Evolutionary conservation across 768 basidiomycete genomes (phyloP).

Genomic region (Tylopilus cervinicoccineus): DNA sequence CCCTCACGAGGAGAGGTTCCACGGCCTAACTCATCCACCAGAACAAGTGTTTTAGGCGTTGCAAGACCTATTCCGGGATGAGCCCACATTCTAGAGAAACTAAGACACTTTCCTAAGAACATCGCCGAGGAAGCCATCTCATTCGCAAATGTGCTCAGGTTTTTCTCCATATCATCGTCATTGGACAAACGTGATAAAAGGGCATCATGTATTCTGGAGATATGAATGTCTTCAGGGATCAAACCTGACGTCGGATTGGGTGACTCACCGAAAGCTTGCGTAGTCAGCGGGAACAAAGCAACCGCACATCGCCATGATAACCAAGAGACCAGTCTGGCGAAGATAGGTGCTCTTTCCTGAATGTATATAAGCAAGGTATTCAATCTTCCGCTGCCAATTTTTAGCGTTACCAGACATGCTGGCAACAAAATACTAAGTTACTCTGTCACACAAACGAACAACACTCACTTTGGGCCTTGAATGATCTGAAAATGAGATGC

Average conservation of each 20-base stretch:
- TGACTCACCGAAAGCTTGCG: slow-evolving; percentile 71
- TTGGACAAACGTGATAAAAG: slow-evolving; percentile 88
- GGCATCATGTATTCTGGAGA: slow-evolving; percentile 68
- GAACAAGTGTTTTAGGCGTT: slow-evolving; percentile 62
- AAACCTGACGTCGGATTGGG: not conserved
- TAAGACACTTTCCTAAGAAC: slow-evolving; percentile 62
- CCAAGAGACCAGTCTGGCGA: slow-evolving; percentile 78
- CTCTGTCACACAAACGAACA: not conserved
- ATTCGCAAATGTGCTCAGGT: slow-evolving; percentile 88
- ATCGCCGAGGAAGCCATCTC: slow-evolving; percentile 93
- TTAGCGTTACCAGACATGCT: slow-evolving; percentile 56
- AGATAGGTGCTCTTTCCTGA: slow-evolving; percentile 92
- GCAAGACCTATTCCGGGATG: slow-evolving; percentile 52
- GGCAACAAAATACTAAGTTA: not conserved
- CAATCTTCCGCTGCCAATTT: not conserved
- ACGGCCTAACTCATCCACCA: slow-evolving; percentile 91
- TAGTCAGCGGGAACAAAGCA: slow-evolving; percentile 94
- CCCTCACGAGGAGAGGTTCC: slow-evolving; percentile 87
- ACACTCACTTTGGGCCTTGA: slow-evolving; percentile 80
- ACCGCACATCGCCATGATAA: slow-evolving; percentile 85
- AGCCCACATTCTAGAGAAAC: not conserved
- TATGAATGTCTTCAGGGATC: not conserved
- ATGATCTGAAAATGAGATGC: slow-evolving; percentile 87
- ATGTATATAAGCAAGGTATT: not conserved
- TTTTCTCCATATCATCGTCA: slow-evolving; percentile 89